Evolutionary conservation across 2,329 filamentous ascomycete genomes (phyloP), one percentile per base, ranked within the genome.

Genomic region (Hyphodiscus sp.): DNA sequence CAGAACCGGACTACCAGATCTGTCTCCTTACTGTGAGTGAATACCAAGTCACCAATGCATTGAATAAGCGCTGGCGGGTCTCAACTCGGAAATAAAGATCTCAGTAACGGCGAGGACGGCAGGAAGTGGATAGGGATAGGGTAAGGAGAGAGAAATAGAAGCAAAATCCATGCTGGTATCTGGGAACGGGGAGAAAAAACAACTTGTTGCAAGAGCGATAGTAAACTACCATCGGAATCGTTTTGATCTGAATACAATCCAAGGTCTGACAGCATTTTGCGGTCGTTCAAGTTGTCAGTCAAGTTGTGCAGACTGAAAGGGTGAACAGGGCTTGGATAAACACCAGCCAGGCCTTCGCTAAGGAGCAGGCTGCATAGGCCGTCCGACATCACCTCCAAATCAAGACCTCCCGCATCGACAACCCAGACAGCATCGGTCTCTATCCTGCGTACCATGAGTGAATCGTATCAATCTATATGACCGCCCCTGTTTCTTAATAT

Each of bases 381-480:
- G 20, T 26, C 9, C 43, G 43, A 45, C 19, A 20, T 13, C 23
- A 26, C 19, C 43, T 20, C 19, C 43, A 19, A 45, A 26, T 26
- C 19, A 45, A 20, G n/a, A 45, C 19, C 52, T 51, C 4, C 11
- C 11, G 46, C 38, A 42, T 33, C 41, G n/a, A n/a, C 41, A 18
- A 18, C 38, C 41, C n/a, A 42, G 26, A 48, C 38, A 51, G 43
- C 47, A 49, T 51, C 50, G 20, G 41, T 48, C 38, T 54, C 41
- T n/a, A 26, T 30, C 45, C 49, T n/a, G 45, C 49, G 23, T 33
- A 41, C 55, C 41, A 60, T 60, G 58, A 56, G 50, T 59, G 54
- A 45, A 59, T 50, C 44, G 53, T 54, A 57, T 51, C 52, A 33
- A 38, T 13, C 33, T 41, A 42, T 47, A 44, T 53, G 50, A 57